Evolutionary conservation across 305 asterid genomes (phyloP), one percentile per base, ranked within the genome.

Genomic region (Coffea humblotiana): DNA sequence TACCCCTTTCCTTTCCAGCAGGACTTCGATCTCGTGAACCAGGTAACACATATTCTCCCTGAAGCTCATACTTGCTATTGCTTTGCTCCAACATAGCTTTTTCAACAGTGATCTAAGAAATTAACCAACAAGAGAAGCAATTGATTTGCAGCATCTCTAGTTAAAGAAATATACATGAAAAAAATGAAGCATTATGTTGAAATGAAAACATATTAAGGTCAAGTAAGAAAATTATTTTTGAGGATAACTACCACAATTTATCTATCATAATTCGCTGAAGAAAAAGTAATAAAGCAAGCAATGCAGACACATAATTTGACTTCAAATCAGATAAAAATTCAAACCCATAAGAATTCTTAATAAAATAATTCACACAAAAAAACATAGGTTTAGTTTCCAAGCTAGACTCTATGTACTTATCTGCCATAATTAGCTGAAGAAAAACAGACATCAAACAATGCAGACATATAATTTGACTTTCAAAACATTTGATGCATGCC

Each of bases 21-120:
- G 94, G 92, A 81, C 82, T 89, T 79, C 98, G 94, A 83, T 96
- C 99, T 43, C 99, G 94, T 77, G 97, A 90, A 73, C 99, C 99
- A 49, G 99, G 99, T 87, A 96, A 89, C 75, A 96, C 98, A 89
- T 96, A 96, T 89, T 96, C 99, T 84, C 98, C 99, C 88, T 96
- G 99, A 65, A 96, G 94, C 87, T 96, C 99, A 82, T 96, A 96
- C 83, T 93, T 93, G 91, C 99, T 96, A 81, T 85, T 93, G 88
- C 91, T 93, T 90, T 96, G 99, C 87, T 96, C 99, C 93, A 96
- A 89, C 82, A 89, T 80, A 78, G 97, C 91, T 89, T 92, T 94
- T 85, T 96, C 99, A 45, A 96, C 92, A 69, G 98, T 96, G 82
- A 96, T 93, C 99, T 96, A 87, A 79, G 83, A 51, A 87, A 86